phyloP scores from a whole-genome alignment of 179 eudicot genomes.

The Silene vulgaris region DNA sequence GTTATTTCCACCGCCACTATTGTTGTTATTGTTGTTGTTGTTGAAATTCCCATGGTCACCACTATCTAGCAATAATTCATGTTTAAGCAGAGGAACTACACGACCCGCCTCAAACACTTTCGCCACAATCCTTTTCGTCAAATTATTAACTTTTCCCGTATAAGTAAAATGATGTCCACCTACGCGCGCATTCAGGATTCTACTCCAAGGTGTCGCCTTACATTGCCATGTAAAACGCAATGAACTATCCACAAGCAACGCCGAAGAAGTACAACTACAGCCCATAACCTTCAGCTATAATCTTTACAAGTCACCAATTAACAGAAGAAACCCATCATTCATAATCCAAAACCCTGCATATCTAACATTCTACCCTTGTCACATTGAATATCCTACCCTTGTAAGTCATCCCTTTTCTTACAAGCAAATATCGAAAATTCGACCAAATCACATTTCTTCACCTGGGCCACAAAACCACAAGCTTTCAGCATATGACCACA shows the following conservation, averaged over 20 bases:
- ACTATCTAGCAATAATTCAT: constrained; percentile 25
- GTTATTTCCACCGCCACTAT: constrained; percentile 26
- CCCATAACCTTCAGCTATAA: constrained; percentile 32
- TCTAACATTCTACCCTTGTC: neutral
- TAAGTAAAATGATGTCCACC: constrained; percentile 16
- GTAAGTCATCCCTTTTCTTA: neutral
- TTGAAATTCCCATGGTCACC: constrained; percentile 24
- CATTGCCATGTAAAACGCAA: constrained; percentile 15
- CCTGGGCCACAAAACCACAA: constrained; percentile 11
- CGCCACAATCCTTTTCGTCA: constrained; percentile 17
- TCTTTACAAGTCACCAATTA: neutral
- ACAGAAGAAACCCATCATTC: neutral
- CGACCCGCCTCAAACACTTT: constrained; percentile 26
- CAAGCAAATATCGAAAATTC: neutral
- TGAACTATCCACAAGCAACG: constrained; percentile 26
- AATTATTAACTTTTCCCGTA: constrained; percentile 13
- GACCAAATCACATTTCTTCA: neutral
- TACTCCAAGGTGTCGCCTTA: constrained; percentile 8
- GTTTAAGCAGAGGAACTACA: constrained; percentile 15
- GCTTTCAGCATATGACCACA: neutral
- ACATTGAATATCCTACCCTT: neutral
- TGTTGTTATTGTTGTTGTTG: constrained; percentile 25
- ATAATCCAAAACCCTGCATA: constrained; percentile 4
- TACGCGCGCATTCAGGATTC: constrained; percentile 18
- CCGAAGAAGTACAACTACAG: constrained; percentile 41